Percentiles rank a stretch among this genome's conserved stretches.
phyloP scores from a whole-genome alignment of 148 eudicot species.

The Selenicereus undatus region DNA sequence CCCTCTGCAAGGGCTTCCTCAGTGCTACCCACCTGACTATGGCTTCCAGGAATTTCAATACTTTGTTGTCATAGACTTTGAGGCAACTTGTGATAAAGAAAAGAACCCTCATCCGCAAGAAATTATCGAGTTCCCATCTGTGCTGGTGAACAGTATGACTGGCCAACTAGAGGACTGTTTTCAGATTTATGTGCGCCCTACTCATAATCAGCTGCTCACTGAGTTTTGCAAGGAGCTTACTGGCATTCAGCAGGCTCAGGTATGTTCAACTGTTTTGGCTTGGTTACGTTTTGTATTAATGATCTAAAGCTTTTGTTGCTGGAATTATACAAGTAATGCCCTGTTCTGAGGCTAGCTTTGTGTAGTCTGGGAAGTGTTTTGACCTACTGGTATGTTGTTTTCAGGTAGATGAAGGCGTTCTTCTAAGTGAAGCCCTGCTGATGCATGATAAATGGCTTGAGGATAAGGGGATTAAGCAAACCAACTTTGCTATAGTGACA shows the following conservation, averaged over 20 bases:
- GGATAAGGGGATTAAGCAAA: constrained; percentile 67
- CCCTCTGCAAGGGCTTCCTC: constrained; percentile 50
- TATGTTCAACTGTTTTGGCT: constrained; percentile 18
- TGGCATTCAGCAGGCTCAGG: constrained; percentile 97
- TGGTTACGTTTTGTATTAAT: background rate
- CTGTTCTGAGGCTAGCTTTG: background rate
- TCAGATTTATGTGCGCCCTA: constrained; percentile 87
- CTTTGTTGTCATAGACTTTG: constrained; percentile 96
- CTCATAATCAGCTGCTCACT: constrained; percentile 65
- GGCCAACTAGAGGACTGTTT: constrained; percentile 79
- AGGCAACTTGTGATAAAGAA: constrained; percentile 92
- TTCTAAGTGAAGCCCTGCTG: constrained; percentile 77
- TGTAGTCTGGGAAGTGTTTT: background rate
- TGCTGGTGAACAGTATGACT: constrained; percentile 74
- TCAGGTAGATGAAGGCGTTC: constrained; percentile 90
- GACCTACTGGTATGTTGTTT: constrained; percentile 12
- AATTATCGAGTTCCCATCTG: constrained; percentile 96
- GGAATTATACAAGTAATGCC: background rate
- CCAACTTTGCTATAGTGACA: constrained; percentile 83
- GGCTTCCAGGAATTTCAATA: constrained; percentile 70
- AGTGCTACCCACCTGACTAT: constrained; percentile 44
- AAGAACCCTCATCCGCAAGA: constrained; percentile 84
- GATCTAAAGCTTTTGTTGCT: background rate
- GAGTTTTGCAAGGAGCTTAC: constrained; percentile 95
- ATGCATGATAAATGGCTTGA: constrained; percentile 97